Conservation (phyloP, 2,329 filamentous ascomycete genomes). For the Clonostachys chloroleuca region DNA sequence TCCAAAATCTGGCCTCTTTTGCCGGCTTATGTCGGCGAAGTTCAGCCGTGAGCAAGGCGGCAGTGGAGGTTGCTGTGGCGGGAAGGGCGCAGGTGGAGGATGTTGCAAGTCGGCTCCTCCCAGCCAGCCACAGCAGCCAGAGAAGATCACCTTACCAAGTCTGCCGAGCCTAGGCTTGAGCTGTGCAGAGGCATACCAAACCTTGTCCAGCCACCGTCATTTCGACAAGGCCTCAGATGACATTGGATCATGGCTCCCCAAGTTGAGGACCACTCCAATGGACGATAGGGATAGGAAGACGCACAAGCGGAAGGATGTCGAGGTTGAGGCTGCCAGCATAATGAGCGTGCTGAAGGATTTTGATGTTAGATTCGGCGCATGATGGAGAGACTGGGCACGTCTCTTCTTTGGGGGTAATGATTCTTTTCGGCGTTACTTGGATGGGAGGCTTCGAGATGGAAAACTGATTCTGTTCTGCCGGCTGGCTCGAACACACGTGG, state of each 20-base stretch:
- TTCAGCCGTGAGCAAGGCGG: constrained; percentile 36
- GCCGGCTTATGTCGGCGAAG: constrained; percentile 71
- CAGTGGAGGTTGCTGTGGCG: constrained; percentile 55
- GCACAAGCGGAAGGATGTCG: constrained; percentile 47
- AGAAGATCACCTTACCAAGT: constrained; percentile 27
- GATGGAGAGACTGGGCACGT: constrained; percentile 14
- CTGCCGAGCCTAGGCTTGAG: constrained; percentile 55
- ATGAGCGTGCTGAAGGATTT: constrained; percentile 84
- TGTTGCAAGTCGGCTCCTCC: constrained; percentile 53
- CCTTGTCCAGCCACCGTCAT: constrained; percentile 70
- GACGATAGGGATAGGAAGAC: constrained; percentile 7
- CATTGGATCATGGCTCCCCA: constrained; percentile 71
- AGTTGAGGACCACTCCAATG: constrained; percentile 59
- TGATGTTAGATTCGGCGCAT: constrained; percentile 64
- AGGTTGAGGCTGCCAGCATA: constrained; percentile 78
- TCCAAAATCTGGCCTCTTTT: constrained; percentile 78
- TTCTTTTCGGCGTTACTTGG: too few relatives aligned
- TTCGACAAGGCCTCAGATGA: constrained; percentile 72
- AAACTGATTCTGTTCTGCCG: too few relatives aligned
- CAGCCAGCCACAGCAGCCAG: constrained; percentile 8
- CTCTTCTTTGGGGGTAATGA: neutral
- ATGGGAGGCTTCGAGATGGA: too few relatives aligned
- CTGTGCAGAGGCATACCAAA: constrained; percentile 76
- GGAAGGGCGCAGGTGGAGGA: constrained; percentile 52
- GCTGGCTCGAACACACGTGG: too few relatives aligned